A percentile compares a stretch with the other conserved stretches of the same genome.
Evolutionary conservation across 2,329 filamentous ascomycete genomes (phyloP).

Genomic region (Epicoccum nigrum): DNA sequence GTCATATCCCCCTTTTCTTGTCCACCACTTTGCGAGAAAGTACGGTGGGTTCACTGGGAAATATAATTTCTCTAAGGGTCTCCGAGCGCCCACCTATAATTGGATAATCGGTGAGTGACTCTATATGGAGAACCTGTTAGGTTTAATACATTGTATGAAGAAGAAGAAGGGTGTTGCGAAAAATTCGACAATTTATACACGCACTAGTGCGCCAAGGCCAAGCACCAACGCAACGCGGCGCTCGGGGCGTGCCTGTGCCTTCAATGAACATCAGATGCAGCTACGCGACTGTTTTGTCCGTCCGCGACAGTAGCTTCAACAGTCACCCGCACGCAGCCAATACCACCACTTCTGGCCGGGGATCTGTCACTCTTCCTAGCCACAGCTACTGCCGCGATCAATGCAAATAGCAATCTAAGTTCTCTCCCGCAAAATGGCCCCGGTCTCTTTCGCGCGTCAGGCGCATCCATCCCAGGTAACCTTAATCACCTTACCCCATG

Average conservation of each 20-base stretch:
- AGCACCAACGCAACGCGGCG: too few relatives aligned
- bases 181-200: constrained; percentile 26
- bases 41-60: constrained; percentile 61
- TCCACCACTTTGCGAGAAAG: constrained; percentile 57
- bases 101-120: constrained; percentile 83
- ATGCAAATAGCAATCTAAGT: constrained; percentile 7
- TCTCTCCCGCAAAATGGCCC: constrained; percentile 32
- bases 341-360: background rate
- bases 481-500: constrained; percentile 11
- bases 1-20: constrained; percentile 52
- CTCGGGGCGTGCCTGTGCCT: constrained; percentile 8
- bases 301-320: constrained; percentile 1
- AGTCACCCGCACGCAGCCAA: background rate
- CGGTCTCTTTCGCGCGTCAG: constrained; percentile 34
- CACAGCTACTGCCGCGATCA: background rate
- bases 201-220: constrained; percentile 27
- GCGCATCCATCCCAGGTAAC: constrained; percentile 38
- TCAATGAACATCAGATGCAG: constrained; percentile 6
- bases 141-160: constrained; percentile 69
- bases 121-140: constrained; percentile 63
- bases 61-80: constrained; percentile 82
- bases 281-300: constrained; percentile 35
- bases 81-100: constrained; percentile 98
- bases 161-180: constrained; percentile 45
- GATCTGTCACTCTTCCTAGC: background rate